Conservation (phyloP, 352 stramenopile species). For the Globisporangium radiosum region DNA sequence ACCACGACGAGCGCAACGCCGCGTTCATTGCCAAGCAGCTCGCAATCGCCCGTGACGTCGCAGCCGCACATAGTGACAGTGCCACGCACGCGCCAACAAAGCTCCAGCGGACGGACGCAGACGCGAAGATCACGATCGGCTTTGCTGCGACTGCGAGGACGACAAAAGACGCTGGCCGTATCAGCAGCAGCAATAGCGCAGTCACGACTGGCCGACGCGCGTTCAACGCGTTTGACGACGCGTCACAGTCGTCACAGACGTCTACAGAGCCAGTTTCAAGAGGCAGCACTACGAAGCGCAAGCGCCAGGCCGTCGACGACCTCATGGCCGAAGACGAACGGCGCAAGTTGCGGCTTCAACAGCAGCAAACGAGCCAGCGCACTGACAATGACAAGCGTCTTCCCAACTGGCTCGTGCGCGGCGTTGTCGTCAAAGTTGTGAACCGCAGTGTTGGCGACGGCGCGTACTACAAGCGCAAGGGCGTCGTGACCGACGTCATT, state of each 20-base stretch:
- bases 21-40: conserved; percentile 74
- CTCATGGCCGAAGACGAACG: conserved; percentile 62
- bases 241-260: not conserved
- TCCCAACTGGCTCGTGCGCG: conserved; percentile 88
- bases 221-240: conserved; percentile 12
- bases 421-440: conserved; percentile 93
- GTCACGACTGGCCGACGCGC: not conserved
- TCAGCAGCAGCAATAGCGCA: not conserved
- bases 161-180: conserved; percentile 16
- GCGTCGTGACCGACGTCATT: conserved; percentile 63
- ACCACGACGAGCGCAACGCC: conserved; percentile 84
- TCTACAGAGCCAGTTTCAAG: not conserved
- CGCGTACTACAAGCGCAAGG: conserved; percentile 88
- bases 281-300: conserved; percentile 16
- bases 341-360: not conserved
- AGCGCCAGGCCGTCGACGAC: conserved; percentile 27
- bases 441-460: conserved; percentile 89
- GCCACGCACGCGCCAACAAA: conserved; percentile 50
- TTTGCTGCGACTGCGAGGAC: conserved; percentile 15
- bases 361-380: no score
- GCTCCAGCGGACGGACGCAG: conserved; percentile 39
- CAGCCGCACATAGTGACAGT: conserved; percentile 18
- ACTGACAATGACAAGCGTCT: conserved; percentile 23
- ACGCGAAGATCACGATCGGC: conserved; percentile 37
- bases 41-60: conserved; percentile 42